Conservation (phyloP, 345 rosid species). For the Hibiscus tridactylites region DNA sequence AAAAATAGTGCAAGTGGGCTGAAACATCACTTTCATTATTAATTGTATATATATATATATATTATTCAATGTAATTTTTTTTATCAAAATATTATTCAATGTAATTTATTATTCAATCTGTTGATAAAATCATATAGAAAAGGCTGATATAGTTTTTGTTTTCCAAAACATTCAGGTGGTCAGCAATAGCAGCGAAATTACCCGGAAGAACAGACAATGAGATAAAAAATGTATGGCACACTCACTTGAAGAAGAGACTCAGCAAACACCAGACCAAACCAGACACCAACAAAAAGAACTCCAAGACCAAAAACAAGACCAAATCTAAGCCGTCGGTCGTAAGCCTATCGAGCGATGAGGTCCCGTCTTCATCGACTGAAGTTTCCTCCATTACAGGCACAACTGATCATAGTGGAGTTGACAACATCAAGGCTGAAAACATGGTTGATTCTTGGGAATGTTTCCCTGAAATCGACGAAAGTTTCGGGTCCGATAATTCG, state of each 20-base stretch:
- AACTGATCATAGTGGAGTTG: constrained; percentile 14
- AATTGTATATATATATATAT: background rate
- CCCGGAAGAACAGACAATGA: constrained; percentile 94
- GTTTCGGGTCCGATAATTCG: constrained; percentile 53
- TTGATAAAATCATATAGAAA: background rate
- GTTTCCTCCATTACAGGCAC: constrained; percentile 29
- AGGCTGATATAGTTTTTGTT: background rate
- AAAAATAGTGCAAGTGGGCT: background rate
- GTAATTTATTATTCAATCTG: no score
- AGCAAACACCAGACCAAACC: constrained; percentile 25
- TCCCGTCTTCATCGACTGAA: constrained; percentile 43
- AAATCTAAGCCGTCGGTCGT: background rate
- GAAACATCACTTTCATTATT: background rate
- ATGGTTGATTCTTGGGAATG: constrained; percentile 26
- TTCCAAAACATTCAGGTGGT: constrained; percentile 48
- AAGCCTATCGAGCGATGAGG: constrained; percentile 9
- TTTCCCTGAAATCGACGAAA: constrained; percentile 46
- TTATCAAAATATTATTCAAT: no score
- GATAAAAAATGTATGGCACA: constrained; percentile 89
- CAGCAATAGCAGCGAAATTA: constrained; percentile 67
- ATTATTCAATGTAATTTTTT: no score
- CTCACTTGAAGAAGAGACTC: constrained; percentile 74
- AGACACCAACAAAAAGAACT: constrained; percentile 14
- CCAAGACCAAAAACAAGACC: background rate
- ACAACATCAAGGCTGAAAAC: constrained; percentile 12